These are phyloP conservation scores for Coemansia sp. DNA, from an alignment of 192 early-diverging fungal genomes.

Conservation along the genomic window DNA sequence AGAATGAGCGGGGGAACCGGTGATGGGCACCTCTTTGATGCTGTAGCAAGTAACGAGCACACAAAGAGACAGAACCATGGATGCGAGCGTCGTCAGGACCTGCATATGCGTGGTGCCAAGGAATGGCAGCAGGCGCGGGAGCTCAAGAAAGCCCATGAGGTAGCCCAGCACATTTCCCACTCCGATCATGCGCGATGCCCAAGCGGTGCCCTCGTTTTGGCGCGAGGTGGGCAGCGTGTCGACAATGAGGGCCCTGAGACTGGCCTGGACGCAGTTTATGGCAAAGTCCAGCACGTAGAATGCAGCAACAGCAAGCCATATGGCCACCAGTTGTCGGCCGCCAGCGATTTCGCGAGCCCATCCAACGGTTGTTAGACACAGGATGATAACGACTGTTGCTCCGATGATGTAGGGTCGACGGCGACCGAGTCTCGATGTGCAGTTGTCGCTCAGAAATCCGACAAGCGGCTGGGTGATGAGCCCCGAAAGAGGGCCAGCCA, in stretches of 20 bases:
- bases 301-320: slow-evolving; percentile 70
- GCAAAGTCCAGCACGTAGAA: slow-evolving; percentile 94
- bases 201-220: slow-evolving; percentile 80
- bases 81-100: slow-evolving; percentile 74
- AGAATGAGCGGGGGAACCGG: slow-evolving; percentile 4
- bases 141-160: slow-evolving; percentile 80
- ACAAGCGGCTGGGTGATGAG: slow-evolving; percentile 79
- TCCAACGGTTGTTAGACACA: slow-evolving; percentile 69
- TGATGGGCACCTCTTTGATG: slow-evolving; percentile 54
- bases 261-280: slow-evolving; percentile 85
- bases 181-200: slow-evolving; percentile 86
- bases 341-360: slow-evolving; percentile 70
- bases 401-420: slow-evolving; percentile 83
- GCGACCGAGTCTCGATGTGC: slow-evolving; percentile 67
- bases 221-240: slow-evolving; percentile 79
- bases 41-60: slow-evolving; percentile 69
- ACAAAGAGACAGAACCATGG: slow-evolving; percentile 58
- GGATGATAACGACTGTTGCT: slow-evolving; percentile 61
- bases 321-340: slow-evolving; percentile 42
- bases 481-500: slow-evolving; percentile 83
- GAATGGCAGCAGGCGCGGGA: slow-evolving; percentile 64
- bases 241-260: slow-evolving; percentile 80
- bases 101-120: slow-evolving; percentile 77
- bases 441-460: slow-evolving; percentile 79
- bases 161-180: slow-evolving; percentile 83